Evolutionary conservation across 1,284 basidiomycete genomes (phyloP), one percentile per base, ranked within the genome.

Genomic region (Sanghuangporus baumii): DNA sequence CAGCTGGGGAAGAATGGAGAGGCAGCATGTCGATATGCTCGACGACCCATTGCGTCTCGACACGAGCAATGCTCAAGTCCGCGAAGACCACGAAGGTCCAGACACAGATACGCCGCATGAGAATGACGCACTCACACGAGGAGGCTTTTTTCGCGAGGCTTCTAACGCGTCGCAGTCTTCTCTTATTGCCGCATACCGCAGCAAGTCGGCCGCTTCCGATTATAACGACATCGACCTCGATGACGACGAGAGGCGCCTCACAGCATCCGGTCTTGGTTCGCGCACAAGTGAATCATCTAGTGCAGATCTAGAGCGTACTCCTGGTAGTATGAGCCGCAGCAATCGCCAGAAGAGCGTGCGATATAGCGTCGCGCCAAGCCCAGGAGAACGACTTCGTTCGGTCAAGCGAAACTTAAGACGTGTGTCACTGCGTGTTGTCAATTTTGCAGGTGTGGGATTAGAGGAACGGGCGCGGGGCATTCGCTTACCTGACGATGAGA

Each of bases 351-450:
- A 82, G 82, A 67, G 82, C 78, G 68, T 84, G 86, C 2, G 81
- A 81, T 1, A 80, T 79, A 6, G 81, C 79, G 37, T 48, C n/a
- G 36, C 64, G 18, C 64, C 64, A 18, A 62, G 60, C 51, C 55
- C 64, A 3, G 64, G 36, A 16, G 56, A 57, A 20, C 60, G 64
- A 12, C 74, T 91, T 55, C 82, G 81, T 67, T 77, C 78, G 31
- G 79, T 90, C 54, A 83, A 84, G 37, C 79, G 79, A 60, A 84
- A 78, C 64, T 67, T 95, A 6, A 78, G 85, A n/a, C 79, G 88
- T 16, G 85, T 87, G 51, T 94, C 91, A 38, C 74, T 91, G 57
- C 84, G 94, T 20, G 93, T 97, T 16, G 93, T 93, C 41, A 93
- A 94, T 71, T 75, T 94, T 55, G 86, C 85, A 41, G 86, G 85